Evolutionary conservation across 2,329 filamentous ascomycete species (phyloP).

Genomic region (Plenodomus lindquistii): DNA sequence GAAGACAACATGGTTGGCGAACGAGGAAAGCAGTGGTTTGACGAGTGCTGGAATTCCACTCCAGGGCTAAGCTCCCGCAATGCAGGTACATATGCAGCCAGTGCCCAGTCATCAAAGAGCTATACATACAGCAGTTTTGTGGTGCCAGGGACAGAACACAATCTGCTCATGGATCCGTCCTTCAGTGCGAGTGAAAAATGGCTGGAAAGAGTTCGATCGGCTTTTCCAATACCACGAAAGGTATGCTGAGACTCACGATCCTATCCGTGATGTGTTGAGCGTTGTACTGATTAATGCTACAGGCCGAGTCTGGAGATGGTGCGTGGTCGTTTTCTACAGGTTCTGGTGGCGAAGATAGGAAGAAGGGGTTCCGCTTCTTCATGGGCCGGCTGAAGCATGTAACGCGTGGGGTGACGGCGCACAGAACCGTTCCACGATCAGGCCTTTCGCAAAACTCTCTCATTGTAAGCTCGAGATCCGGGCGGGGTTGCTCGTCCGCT

Average conservation of each 20-base stretch:
- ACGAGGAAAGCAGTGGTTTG: slow-evolving; percentile 33
- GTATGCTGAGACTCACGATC: neutral
- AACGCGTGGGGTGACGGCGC: neutral
- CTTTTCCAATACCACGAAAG: slow-evolving; percentile 9
- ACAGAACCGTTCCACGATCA: neutral
- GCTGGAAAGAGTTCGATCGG: slow-evolving; percentile 29
- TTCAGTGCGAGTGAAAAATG: slow-evolving; percentile 29
- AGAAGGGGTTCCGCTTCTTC: slow-evolving; percentile 1
- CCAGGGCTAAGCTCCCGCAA: neutral
- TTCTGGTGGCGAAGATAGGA: slow-evolving; percentile 1
- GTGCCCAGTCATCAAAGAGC: neutral
- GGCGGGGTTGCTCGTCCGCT: slow-evolving; percentile 1
- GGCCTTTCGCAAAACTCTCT: neutral
- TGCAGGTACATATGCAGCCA: neutral
- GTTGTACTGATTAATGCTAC: neutral
- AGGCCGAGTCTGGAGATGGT: neutral
- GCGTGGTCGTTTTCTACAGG: neutral
- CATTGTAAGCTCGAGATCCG: slow-evolving; percentile 1
- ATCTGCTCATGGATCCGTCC: slow-evolving; percentile 32
- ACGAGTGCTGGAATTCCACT: slow-evolving; percentile 25
- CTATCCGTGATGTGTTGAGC: neutral
- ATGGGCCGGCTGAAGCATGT: slow-evolving; percentile 2
- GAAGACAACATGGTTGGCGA: slow-evolving; percentile 33
- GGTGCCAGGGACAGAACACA: slow-evolving; percentile 27
- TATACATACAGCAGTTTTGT: slow-evolving; percentile 24